A percentile compares a stretch with the other conserved stretches of the same genome.
phyloP scores from a whole-genome alignment of 202 grass and related monocot genomes.

The Setaria italica region DNA sequence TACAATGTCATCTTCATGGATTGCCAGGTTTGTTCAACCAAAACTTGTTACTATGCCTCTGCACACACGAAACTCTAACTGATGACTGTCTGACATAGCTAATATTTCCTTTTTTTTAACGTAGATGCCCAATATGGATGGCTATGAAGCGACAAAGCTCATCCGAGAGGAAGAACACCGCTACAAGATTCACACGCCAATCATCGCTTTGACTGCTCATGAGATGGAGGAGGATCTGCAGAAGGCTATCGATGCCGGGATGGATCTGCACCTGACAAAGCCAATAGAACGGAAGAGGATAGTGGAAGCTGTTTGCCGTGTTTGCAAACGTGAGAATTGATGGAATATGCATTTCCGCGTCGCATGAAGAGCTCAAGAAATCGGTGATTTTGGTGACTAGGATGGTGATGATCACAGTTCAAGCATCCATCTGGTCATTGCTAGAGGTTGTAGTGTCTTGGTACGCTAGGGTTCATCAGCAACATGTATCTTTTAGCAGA shows the following conservation, averaged over 20 bases:
- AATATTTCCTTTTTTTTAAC: not conserved
- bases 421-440: constrained; percentile 14
- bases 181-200: constrained; percentile 55
- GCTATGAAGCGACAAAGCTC: constrained; percentile 73
- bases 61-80: not conserved
- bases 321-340: constrained; percentile 32
- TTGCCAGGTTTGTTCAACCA: constrained; percentile 65
- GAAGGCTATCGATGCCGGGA: constrained; percentile 47
- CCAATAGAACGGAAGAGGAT: constrained; percentile 48
- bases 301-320: constrained; percentile 35
- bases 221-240: constrained; percentile 48
- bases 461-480: not conserved
- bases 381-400: not conserved
- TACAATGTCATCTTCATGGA: constrained; percentile 85
- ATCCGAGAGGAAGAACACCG: constrained; percentile 70
- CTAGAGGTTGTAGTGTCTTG: not conserved
- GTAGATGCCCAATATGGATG: constrained; percentile 84
- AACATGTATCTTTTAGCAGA: constrained; percentile 3
- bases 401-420: constrained; percentile 8
- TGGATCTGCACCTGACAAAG: constrained; percentile 75
- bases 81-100: not conserved
- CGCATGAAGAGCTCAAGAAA: not conserved
- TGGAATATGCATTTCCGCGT: not conserved
- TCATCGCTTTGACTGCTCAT: constrained; percentile 72
- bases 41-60: not conserved